A percentile compares a stretch with the other conserved stretches of the same genome.
These are phyloP conservation scores for Linum usitatissimum DNA, from an alignment of 345 rosid genomes.

Conservation along the genomic window DNA sequence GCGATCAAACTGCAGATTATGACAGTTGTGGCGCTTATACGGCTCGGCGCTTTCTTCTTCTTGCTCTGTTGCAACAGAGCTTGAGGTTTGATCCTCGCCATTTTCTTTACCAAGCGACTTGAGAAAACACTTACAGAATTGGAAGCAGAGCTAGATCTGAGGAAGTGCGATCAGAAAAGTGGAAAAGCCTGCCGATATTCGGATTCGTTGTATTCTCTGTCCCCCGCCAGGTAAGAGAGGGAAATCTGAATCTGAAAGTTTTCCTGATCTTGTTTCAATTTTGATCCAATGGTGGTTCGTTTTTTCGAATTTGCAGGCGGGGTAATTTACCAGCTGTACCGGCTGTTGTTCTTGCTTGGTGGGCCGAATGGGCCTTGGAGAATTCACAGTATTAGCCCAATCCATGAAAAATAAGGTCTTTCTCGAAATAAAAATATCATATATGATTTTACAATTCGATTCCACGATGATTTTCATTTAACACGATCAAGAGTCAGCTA, in stretches of 20 bases:
- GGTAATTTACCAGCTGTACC: neutral
- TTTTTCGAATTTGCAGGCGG: neutral
- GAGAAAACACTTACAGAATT: too few species aligned
- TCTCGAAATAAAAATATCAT: too few species aligned
- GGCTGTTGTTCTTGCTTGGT: neutral
- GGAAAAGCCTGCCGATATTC: neutral
- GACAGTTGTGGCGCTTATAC: constrained; percentile 44
- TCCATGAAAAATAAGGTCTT: too few species aligned
- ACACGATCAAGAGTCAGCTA: too few species aligned
- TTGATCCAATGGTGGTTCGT: neutral
- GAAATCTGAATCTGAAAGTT: neutral
- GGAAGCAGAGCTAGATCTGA: neutral
- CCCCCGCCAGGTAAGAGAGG: neutral
- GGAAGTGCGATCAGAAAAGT: neutral
- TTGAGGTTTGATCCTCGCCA: constrained; percentile 87
- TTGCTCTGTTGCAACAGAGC: constrained; percentile 69
- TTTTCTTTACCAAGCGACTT: constrained; percentile 7
- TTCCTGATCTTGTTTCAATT: neutral
- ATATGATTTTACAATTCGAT: too few species aligned
- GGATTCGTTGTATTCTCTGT: neutral
- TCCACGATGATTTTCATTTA: too few species aligned
- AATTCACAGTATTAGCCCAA: too few species aligned
- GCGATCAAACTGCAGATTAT: constrained; percentile 37
- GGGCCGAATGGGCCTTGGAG: too few species aligned
- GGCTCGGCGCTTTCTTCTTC: constrained; percentile 66